Percentiles rank a stretch among this genome's conserved stretches.
These are phyloP conservation scores for Gossypium gossypioides DNA, from an alignment of 441 rosid species.

Conservation along the genomic window DNA sequence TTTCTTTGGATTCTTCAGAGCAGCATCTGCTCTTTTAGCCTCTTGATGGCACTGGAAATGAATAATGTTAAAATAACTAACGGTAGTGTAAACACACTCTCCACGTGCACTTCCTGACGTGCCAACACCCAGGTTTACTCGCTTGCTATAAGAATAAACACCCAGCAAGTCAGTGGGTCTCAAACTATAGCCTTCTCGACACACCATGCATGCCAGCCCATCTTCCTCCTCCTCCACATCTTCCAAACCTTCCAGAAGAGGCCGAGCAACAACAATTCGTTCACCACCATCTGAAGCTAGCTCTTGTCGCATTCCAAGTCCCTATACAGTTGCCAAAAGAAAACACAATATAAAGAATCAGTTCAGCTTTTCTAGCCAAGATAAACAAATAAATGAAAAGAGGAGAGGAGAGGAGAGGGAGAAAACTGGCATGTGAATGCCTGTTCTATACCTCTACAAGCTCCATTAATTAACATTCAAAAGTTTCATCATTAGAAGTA, in stretches of 20 bases:
- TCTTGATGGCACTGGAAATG: constrained; percentile 99
- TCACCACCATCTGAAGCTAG: constrained; percentile 88
- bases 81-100: constrained; percentile 97
- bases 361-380: constrained; percentile 5
- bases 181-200: constrained; percentile 97
- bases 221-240: constrained; percentile 98
- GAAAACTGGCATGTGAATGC: not conserved
- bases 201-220: constrained; percentile 99
- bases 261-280: constrained; percentile 76
- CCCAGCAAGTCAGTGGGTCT: constrained; percentile 95
- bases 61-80: constrained; percentile 89
- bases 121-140: constrained; percentile 91
- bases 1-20: constrained; percentile 93
- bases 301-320: constrained; percentile 89
- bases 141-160: constrained; percentile 85
- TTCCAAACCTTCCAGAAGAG: constrained; percentile 89
- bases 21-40: constrained; percentile 98
- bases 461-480: not conserved
- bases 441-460: not conserved
- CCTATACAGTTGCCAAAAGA: constrained; percentile 31
- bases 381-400: not conserved
- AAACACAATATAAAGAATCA: constrained; percentile 10
- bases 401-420: not conserved
- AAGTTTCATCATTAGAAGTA: not conserved
- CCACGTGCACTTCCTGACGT: constrained; percentile 95